phyloP scores from a whole-genome alignment of 2,329 filamentous ascomycete genomes.

The Beauveria varroae region DNA sequence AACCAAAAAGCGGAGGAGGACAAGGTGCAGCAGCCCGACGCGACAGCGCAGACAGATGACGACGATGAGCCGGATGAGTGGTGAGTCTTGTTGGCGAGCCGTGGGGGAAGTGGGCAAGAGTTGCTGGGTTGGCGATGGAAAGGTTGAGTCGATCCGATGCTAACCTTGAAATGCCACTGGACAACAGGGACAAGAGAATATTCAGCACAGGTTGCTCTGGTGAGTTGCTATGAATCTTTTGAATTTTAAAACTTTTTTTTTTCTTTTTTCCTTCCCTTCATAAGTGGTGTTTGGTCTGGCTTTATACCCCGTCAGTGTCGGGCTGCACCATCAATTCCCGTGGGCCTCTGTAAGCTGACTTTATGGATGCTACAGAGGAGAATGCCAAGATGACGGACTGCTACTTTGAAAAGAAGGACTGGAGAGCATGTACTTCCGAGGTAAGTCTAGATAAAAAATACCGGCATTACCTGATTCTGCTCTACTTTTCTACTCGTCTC shows the following conservation, averaged over 20 bases:
- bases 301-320: not conserved
- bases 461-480: not conserved
- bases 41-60: conserved; percentile 37
- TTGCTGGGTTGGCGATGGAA: not conserved
- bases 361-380: conserved; percentile 51
- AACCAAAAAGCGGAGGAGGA: conserved; percentile 26
- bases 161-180: conserved; percentile 12
- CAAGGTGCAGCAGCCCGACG: conserved; percentile 27
- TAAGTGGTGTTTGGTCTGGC: not conserved
- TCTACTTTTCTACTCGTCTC: not conserved
- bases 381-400: conserved; percentile 90
- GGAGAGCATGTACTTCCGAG: conserved; percentile 81
- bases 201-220: conserved; percentile 92
- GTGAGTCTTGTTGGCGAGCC: conserved; percentile 41
- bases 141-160: conserved; percentile 17
- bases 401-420: conserved; percentile 94
- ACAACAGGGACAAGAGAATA: conserved; percentile 85
- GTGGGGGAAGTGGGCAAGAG: not conserved
- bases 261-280: not conserved
- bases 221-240: conserved; percentile 30
- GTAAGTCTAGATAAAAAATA: conserved; percentile 43
- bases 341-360: conserved; percentile 5
- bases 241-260: not conserved
- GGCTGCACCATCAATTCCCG: not conserved
- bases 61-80: conserved; percentile 95